Percentiles rank a stretch among this genome's conserved stretches.
phyloP scores from a whole-genome alignment of 192 early-diverging fungal species.

The Anaeromyces robustus region DNA sequence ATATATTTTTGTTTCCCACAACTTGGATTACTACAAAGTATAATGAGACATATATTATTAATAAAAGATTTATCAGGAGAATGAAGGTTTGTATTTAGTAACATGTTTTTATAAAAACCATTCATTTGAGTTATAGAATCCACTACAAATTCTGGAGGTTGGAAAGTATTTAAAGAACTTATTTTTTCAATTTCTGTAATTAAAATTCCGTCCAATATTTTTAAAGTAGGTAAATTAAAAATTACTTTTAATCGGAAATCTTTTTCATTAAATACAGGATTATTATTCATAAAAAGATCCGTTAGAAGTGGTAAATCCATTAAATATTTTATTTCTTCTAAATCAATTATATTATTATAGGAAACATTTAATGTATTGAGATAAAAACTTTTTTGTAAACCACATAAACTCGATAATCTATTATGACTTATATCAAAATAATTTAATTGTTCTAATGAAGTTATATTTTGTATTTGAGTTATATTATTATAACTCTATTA shows the following conservation, averaged over 20 bases:
- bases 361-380: background rate
- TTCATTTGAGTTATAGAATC: background rate
- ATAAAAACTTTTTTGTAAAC: background rate
- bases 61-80: background rate
- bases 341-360: background rate
- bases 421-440: constrained; percentile 9
- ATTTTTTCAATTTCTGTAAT: background rate
- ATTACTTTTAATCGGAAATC: background rate
- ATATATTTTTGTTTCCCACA: background rate
- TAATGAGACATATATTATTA: background rate
- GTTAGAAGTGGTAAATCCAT: background rate
- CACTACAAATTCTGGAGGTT: background rate
- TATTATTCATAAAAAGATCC: background rate
- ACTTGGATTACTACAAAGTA: background rate
- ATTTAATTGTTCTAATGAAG: constrained; percentile 18
- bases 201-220: background rate
- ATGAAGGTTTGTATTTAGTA: background rate
- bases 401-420: background rate
- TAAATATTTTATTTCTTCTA: background rate
- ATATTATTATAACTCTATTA: constrained; percentile 19
- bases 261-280: background rate
- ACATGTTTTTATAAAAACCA: background rate
- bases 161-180: background rate
- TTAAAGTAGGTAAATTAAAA: background rate
- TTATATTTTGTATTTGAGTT: constrained; percentile 15